These are phyloP conservation scores for Chrysosporium keratinophilum DNA, from an alignment of 2,329 filamentous ascomycete species.

Conservation along the genomic window DNA sequence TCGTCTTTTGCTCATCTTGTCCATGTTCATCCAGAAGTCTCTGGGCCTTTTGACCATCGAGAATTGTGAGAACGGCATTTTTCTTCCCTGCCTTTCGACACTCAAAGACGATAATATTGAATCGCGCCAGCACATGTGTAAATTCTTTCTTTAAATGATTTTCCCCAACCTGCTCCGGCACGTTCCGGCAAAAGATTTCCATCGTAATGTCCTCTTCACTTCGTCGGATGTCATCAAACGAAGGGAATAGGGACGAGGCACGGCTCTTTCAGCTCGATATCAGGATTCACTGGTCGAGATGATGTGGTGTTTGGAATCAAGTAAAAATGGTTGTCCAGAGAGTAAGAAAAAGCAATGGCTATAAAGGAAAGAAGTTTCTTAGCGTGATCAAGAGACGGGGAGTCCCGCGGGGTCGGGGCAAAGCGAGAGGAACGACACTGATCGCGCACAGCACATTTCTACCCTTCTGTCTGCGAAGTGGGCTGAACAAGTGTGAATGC, in stretches of 20 bases:
- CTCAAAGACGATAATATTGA: conserved; percentile 19
- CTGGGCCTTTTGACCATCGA: conserved; percentile 17
- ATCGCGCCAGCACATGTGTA: conserved; percentile 15
- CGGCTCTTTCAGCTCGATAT: no score
- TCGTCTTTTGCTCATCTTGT: conserved; percentile 11
- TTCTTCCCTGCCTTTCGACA: conserved; percentile 18
- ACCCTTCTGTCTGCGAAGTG: no score
- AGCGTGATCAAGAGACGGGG: no score
- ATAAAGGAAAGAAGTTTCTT: no score
- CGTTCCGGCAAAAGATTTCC: conserved; percentile 23
- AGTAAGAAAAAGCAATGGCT: no score
- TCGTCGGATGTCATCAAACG: neutral
- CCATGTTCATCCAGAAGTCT: conserved; percentile 17
- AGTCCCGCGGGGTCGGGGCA: no score
- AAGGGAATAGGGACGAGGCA: neutral
- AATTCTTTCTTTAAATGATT: conserved; percentile 19
- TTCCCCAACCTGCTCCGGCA: conserved; percentile 19
- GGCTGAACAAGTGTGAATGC: no score
- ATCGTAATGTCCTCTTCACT: conserved; percentile 11
- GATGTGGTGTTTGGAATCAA: no score
- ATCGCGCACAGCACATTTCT: no score
- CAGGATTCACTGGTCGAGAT: no score
- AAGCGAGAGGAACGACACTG: no score
- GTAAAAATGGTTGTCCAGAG: no score
- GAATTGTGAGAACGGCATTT: conserved; percentile 20